Percentiles rank a stretch among this genome's conserved stretches.
phyloP scores from a whole-genome alignment of 2,329 filamentous ascomycete genomes.

The Byssoonygena ceratinophila region DNA sequence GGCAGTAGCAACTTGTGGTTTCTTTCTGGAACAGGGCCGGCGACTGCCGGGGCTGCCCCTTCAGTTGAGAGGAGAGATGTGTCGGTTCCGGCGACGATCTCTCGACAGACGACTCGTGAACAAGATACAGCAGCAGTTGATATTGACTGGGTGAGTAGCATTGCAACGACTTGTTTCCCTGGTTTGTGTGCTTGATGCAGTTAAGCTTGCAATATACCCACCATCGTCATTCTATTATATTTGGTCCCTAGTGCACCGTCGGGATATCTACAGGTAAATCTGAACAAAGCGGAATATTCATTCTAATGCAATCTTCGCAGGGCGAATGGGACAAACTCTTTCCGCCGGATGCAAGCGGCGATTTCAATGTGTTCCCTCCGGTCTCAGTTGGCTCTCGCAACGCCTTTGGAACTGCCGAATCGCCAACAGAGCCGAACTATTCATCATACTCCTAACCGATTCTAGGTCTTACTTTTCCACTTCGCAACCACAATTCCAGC shows the following conservation, averaged over 20 bases:
- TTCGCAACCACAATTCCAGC: constrained; percentile 17
- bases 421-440: background rate
- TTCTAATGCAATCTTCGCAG: constrained; percentile 16
- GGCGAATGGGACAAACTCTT: constrained; percentile 30
- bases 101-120: background rate
- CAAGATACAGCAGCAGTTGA: constrained; percentile 37
- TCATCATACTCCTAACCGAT: background rate
- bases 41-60: constrained; percentile 16
- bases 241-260: background rate
- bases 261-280: background rate
- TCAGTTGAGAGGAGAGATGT: constrained; percentile 11
- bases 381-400: background rate
- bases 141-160: constrained; percentile 54
- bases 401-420: background rate
- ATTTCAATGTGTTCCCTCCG: constrained; percentile 35
- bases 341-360: constrained; percentile 38
- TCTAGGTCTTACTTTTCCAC: background rate
- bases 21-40: constrained; percentile 11
- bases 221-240: background rate
- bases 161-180: background rate
- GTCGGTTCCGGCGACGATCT: background rate
- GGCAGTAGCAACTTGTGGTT: constrained; percentile 16
- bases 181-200: too few relatives aligned
- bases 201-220: background rate
- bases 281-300: too few relatives aligned